Base-by-base conservation (phyloP, 495 filamentous ascomycete genomes). In the Xylaria grammica region DNA sequence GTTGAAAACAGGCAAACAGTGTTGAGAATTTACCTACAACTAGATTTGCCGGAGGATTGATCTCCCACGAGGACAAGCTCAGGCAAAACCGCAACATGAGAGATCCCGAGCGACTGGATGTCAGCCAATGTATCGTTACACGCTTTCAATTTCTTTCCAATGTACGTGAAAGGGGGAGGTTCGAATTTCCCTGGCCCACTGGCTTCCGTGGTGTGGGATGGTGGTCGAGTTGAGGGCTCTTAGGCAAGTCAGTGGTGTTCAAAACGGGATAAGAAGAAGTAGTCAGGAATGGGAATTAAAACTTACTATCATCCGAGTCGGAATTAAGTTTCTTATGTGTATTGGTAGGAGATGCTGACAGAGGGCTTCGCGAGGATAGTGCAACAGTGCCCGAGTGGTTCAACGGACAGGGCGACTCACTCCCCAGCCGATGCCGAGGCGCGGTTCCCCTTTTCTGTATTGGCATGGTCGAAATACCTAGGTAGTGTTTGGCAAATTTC, bases 61-160 rank as follows among this genome's bases (percentile, higher is more conserved):
- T 93, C 90, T 0, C 91, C 91, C 1, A 92, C 85, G 0, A 92
- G 83, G 7, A 90, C 89, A n/a, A 93, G 82, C 65, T 90, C 90
- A 0, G 91, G 90, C 0, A 94, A 74, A 2, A 79, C 80, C 0
- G 88, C 85, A 1, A 85, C 79, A 24, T 79, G 80, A 29, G 77
- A 71, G 20, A 81, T 74, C 2, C 78, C 78, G 0, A 72, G 72
- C 6, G 65, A 52, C 34, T 81, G 77, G 0, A 79, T 70, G 32
- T 77, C 73, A 4, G 72, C 76, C 0, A 81, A 67, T 1, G 76
- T 74, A 30, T 79, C 76, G 54, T 78, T 79, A 52, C 72, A 74
- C 27, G 67, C 67, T 44, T 81, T 79, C 13, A 79, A 54, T 27
- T 72, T 71, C 20, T 73, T 62, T 7, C 76, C 77, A n/a, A 81